Evolutionary conservation across 495 filamentous ascomycete species (phyloP), one percentile per base, ranked within the genome.

Genomic region (Trichocladium uniseriatum): DNA sequence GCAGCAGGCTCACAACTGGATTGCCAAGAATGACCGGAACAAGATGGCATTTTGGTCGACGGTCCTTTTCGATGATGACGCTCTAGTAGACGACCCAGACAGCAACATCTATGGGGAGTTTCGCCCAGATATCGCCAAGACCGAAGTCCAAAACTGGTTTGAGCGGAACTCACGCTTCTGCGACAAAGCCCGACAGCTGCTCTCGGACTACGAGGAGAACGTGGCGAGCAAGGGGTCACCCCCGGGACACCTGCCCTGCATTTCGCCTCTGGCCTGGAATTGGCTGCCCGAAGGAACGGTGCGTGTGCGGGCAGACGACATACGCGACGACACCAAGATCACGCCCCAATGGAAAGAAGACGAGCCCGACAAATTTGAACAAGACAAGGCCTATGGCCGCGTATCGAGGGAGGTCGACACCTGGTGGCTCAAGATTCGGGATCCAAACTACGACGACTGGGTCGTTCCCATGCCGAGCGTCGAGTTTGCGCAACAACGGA

Each of bases 1-100:
- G 11, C 90, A 96, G 64, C 88, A 91, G 60, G 78, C 90, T 22
- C 89, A 95, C 60, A 96, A 96, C 58, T 84, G 91, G 66, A 85
- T 89, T 22, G 86, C 88, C 68, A 84, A 87, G 55, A 94, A 96
- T 48, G 89, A 96, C 64, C 77, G 86, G 27, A 84, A 87, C 45
- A 95, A 96, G 69, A 84, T 94, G 72, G 75, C 86, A 3, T 83
- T 96, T 22, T 96, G 89, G 89, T 73, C 88, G 35, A 84, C 87
- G 32, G 70, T 77, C 58, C 72, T 96, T 1, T 91, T 90, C 58
- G 84, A 86, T 24, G 79, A 83, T 60, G 61, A 64, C 6, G 54
- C 57, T 8, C 43, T 43, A 8, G 40, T 63, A 8, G 77, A 69
- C 36, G 71, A 74, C 51, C 73, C 72, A 29, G 77, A 73, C 18